Base-by-base conservation (phyloP, 2,329 filamentous ascomycete species). In the Colletotrichum spaethianum region DNA sequence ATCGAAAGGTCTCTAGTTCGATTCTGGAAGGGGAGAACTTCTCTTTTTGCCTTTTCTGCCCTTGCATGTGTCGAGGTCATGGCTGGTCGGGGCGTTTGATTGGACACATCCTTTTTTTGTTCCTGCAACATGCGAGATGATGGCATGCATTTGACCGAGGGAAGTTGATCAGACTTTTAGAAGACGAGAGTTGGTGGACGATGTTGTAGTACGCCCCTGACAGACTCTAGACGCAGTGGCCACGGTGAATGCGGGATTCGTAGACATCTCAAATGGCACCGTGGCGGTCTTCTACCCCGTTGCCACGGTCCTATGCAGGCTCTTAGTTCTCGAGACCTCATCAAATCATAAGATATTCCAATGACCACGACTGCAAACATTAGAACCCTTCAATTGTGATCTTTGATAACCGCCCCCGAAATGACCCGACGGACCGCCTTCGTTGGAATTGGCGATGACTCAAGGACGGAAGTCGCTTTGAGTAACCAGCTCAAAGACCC, bases 1-100 rank as follows among this genome's bases (percentile, higher is more conserved):
- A 63, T 63, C 60, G 60, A 63, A 63, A 63, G 60, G 60, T 53
- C 60, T 63, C 60, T 63, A 63, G 60, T 63, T 63, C 60, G 60
- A 63, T 53, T 53, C 60, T 63, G 60, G 60, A 63, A 63, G 60
- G 60, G 46, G 60, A 63, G 60, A 63, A 28, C 16, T 16, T n/a
- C 0, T 7, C 2, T 38, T 63, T 63, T 63, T 63, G 60, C 20
- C 1, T 18, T 12, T 16, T 36, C n/a, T 14, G 2, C 14, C 18
- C 16, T 9, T 7, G 5, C 7, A 18, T 59, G 4, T 3, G 3
- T 20, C 9, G 12, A 3, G 14, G 23, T 3, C 6, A 12, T n/a
- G 5, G 6, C 0, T 9, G 18, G 7, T 28, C 9, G 26, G 4
- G 59, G 1, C 7, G 20, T 18, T 16, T n/a, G 12, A 31, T 31